These are phyloP conservation scores for Bryoglossum gracile DNA, from an alignment of 495 filamentous ascomycete genomes.

Conservation along the genomic window DNA sequence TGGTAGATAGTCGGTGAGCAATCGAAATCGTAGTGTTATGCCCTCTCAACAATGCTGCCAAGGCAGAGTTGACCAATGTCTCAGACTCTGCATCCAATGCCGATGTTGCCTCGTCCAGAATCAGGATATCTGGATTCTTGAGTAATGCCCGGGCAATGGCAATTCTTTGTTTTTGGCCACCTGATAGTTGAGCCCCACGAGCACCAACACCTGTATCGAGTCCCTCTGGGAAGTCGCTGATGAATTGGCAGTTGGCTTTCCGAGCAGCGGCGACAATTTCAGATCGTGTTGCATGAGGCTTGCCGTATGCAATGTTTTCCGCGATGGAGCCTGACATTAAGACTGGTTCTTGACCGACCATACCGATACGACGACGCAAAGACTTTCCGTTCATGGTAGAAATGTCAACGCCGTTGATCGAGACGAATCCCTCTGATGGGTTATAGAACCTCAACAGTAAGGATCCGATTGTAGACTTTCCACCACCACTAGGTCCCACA, in stretches of 20 bases:
- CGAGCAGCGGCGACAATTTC: constrained; percentile 83
- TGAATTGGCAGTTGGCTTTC: constrained; percentile 95
- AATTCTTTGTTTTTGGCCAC: constrained; percentile 96
- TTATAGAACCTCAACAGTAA: constrained; percentile 87
- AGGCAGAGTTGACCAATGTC: constrained; percentile 86
- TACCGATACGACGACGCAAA: constrained; percentile 86
- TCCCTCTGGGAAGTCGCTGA: constrained; percentile 92
- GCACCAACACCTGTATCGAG: constrained; percentile 91
- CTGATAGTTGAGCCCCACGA: constrained; percentile 86
- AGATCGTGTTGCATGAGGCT: constrained; percentile 64
- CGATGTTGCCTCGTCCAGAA: constrained; percentile 89
- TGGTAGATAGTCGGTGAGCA: constrained; percentile 89
- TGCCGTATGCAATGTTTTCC: constrained; percentile 94
- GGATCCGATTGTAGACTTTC: constrained; percentile 89
- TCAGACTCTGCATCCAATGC: constrained; percentile 97
- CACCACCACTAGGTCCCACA: constrained; percentile 89
- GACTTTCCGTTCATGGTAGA: constrained; percentile 85
- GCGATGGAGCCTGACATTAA: constrained; percentile 93
- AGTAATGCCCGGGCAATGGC: constrained; percentile 92
- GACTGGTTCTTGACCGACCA: constrained; percentile 92
- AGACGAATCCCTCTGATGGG: constrained; percentile 68
- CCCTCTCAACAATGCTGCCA: constrained; percentile 70
- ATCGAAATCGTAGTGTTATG: constrained; percentile 96
- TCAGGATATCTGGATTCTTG: constrained; percentile 92
- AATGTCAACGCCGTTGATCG: constrained; percentile 80